Conservation (phyloP, 1,139 yeast genomes). For the Debaryomyces sp. region DNA sequence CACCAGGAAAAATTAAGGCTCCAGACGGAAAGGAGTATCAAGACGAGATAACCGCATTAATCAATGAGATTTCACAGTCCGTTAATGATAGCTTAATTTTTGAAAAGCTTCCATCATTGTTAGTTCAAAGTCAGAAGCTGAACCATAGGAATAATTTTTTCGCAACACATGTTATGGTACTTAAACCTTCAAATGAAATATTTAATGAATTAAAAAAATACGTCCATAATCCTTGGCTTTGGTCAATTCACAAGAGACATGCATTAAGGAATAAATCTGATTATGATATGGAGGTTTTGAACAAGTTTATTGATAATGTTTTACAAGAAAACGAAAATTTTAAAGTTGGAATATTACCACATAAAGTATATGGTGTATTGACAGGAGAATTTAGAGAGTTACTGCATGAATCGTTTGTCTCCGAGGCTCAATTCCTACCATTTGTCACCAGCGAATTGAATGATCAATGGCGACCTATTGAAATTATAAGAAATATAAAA, state of each 20-base stretch:
- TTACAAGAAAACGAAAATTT: constrained; percentile 22
- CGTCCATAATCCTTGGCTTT: constrained; percentile 34
- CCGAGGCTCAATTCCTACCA: constrained; percentile 39
- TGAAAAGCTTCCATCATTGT: constrained; percentile 21
- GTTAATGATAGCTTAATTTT: constrained; percentile 10
- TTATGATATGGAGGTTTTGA: constrained; percentile 55
- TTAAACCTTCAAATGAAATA: constrained; percentile 36
- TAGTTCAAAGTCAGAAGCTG: constrained; percentile 32
- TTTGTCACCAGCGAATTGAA: constrained; percentile 23
- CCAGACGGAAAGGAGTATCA: constrained; percentile 17
- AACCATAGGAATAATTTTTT: constrained; percentile 34
- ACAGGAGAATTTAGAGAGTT: constrained; percentile 50
- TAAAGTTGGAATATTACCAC: constrained; percentile 45
- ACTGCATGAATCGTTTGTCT: constrained; percentile 26
- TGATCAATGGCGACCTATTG: constrained; percentile 31
- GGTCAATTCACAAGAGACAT: constrained; percentile 27
- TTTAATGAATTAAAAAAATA: constrained; percentile 34
- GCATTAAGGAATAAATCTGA: constrained; percentile 28
- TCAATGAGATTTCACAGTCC: constrained; percentile 12
- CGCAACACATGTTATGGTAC: constrained; percentile 49
- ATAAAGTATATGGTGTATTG: constrained; percentile 47
- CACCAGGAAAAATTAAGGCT: constrained; percentile 17
- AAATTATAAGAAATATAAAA: constrained; percentile 23
- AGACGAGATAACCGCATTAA: constrained; percentile 15
- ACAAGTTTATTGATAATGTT: constrained; percentile 33